These are phyloP conservation scores for Agaricus blazei DNA, from an alignment of 768 basidiomycete species.

Conservation along the genomic window DNA sequence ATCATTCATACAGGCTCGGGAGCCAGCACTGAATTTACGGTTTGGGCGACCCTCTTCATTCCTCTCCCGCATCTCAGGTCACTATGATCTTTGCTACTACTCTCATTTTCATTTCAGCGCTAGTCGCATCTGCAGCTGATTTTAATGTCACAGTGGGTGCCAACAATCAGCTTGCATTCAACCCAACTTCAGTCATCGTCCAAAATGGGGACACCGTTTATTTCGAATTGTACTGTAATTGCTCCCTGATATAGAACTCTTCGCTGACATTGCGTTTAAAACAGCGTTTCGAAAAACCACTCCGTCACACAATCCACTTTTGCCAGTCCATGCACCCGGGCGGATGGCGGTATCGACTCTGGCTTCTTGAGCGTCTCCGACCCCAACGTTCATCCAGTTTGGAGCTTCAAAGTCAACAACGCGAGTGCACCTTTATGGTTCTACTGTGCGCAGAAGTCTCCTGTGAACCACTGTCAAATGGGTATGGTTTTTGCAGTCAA, in stretches of 20 bases:
- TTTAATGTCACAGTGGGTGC: no score
- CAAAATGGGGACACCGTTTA: constrained; percentile 33
- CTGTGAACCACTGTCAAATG: constrained; percentile 34
- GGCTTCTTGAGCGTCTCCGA: constrained; percentile 35
- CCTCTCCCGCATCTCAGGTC: no score
- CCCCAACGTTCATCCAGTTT: constrained; percentile 28
- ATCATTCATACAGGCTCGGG: no score
- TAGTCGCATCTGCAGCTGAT: no score
- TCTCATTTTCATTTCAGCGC: no score
- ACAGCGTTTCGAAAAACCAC: constrained; percentile 33
- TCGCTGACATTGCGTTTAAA: background rate
- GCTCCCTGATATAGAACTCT: background rate
- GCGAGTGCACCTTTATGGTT: constrained; percentile 39
- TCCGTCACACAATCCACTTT: constrained; percentile 37
- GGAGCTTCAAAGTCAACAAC: constrained; percentile 29
- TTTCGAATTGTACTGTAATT: constrained; percentile 36
- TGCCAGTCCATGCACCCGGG: constrained; percentile 26
- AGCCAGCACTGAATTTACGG: no score
- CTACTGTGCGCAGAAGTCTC: constrained; percentile 36
- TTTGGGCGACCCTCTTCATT: no score
- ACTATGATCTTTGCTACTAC: no score
- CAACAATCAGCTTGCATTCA: no score
- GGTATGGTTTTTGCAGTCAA: constrained; percentile 58
- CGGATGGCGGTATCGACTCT: constrained; percentile 38
- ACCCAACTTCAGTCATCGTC: constrained; percentile 19